phyloP scores from a whole-genome alignment of 1,284 basidiomycete species.

The Heterobasidion irregulare region DNA sequence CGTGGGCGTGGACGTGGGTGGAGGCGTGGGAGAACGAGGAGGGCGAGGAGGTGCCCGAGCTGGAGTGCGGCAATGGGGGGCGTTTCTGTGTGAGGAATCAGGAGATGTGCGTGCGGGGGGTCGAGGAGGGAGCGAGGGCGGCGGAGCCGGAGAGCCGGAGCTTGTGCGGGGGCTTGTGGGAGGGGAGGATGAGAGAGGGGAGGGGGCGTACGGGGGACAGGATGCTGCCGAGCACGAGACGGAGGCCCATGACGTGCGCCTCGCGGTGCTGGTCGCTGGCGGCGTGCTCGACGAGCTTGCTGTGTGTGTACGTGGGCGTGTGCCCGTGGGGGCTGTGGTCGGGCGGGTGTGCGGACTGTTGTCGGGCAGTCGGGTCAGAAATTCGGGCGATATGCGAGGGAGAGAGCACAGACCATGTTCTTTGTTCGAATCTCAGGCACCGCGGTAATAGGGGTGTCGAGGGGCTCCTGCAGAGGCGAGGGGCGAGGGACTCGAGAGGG shows the following conservation, averaged over 20 bases:
- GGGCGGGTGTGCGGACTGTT: not conserved
- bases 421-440: no score
- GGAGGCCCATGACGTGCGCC: slow-evolving; percentile 22
- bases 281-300: not conserved
- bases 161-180: not conserved
- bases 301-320: not conserved
- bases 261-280: slow-evolving; percentile 26
- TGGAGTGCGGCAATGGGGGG: slow-evolving; percentile 20
- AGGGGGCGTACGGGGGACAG: slow-evolving; percentile 32
- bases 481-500: no score
- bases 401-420: no score
- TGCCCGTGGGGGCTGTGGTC: slow-evolving; percentile 1
- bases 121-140: no score
- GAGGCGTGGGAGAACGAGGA: slow-evolving; percentile 16
- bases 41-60: slow-evolving; percentile 16
- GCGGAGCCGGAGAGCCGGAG: not conserved
- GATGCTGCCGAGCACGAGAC: slow-evolving; percentile 40
- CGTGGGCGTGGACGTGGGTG: no score
- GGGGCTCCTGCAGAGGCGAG: no score
- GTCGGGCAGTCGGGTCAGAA: no score
- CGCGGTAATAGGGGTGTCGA: no score
- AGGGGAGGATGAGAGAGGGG: not conserved
- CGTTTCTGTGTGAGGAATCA: slow-evolving; percentile 29
- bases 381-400: no score
- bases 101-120: not conserved